Conservation (phyloP, 2,329 filamentous ascomycete genomes). For the Penicillium hordei region DNA sequence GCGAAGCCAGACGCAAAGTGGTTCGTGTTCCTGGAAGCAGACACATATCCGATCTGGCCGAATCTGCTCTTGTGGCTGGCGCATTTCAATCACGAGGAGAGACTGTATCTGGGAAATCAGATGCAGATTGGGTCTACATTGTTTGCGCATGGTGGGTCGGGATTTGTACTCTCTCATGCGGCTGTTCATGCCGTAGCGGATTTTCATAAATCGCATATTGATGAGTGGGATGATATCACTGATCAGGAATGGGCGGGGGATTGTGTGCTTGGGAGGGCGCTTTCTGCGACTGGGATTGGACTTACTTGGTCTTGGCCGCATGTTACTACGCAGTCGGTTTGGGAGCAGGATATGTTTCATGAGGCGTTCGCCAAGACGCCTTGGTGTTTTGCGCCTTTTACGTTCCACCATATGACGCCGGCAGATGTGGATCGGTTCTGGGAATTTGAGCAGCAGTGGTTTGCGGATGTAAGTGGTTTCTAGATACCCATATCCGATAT, state of each 20-base stretch:
- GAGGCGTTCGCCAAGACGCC: conserved; percentile 18
- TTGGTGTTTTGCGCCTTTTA: conserved; percentile 31
- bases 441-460: conserved; percentile 30
- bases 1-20: conserved; percentile 50
- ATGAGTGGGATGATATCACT: conserved; percentile 46
- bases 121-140: conserved; percentile 47
- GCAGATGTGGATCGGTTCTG: conserved; percentile 27
- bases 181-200: conserved; percentile 46
- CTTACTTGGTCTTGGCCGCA: conserved; percentile 35
- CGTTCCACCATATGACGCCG: conserved; percentile 32
- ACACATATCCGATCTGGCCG: conserved; percentile 55
- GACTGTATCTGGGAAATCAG: conserved; percentile 53
- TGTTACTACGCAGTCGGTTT: conserved; percentile 22
- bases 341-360: conserved; percentile 28
- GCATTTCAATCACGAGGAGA: conserved; percentile 45
- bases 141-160: conserved; percentile 53
- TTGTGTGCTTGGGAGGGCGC: conserved; percentile 46
- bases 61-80: conserved; percentile 54
- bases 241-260: conserved; percentile 47
- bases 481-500: no score
- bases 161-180: conserved; percentile 50
- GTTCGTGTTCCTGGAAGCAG: conserved; percentile 58
- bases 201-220: conserved; percentile 40
- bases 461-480: conserved; percentile 18
- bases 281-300: conserved; percentile 43